Conservation (phyloP, 2,329 filamentous ascomycete species). For the Chalaropsis thielavioides region DNA sequence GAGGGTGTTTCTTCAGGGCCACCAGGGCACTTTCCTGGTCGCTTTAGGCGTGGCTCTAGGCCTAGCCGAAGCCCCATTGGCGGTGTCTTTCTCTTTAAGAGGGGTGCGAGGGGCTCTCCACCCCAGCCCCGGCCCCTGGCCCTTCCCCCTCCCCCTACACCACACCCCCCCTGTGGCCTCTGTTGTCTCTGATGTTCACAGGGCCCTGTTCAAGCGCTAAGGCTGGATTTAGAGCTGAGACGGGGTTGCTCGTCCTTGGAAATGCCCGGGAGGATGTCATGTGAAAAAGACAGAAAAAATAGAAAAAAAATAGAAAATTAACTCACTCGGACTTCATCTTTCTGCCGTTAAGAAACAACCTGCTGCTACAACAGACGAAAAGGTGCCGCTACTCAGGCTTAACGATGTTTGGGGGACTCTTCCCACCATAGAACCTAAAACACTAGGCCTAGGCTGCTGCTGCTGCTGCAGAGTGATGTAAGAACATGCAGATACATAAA, state of each 20-base stretch:
- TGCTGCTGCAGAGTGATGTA: too few species aligned
- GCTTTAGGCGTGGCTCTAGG: neutral
- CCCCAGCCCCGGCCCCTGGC: neutral
- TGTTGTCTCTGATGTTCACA: neutral
- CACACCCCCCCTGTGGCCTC: neutral
- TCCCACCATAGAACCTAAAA: neutral
- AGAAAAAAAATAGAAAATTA: neutral
- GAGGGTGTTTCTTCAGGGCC: neutral
- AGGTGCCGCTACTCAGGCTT: neutral
- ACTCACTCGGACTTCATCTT: neutral
- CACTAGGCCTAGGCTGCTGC: neutral
- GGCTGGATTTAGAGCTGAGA: neutral
- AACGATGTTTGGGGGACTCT: neutral
- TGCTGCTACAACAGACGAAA: neutral
- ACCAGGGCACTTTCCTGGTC: neutral
- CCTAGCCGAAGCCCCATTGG: neutral
- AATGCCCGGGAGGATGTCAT: neutral
- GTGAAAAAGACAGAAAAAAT: neutral
- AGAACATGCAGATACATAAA: too few species aligned
- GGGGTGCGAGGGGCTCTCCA: neutral
- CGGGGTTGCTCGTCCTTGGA: neutral
- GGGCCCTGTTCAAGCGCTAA: neutral
- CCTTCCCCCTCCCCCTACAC: neutral
- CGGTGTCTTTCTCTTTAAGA: neutral
- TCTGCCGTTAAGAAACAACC: too few species aligned